A percentile compares a stretch with the other conserved stretches of the same genome.
These are phyloP conservation scores for Globisporangium sylvaticum DNA, from an alignment of 352 stramenopile genomes.

Conservation along the genomic window DNA sequence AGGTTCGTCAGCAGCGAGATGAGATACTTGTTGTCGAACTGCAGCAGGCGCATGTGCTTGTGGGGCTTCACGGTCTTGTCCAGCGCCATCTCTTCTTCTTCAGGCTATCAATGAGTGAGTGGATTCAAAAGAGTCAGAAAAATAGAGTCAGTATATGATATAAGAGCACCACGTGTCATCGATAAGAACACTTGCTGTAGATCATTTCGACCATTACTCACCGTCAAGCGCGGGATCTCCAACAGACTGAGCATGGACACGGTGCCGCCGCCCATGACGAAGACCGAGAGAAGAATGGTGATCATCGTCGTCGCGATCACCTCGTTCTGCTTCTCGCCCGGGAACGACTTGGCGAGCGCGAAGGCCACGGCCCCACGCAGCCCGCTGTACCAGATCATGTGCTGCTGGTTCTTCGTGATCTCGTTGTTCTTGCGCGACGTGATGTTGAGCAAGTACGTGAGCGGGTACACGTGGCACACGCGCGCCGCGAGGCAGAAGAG, in stretches of 20 bases:
- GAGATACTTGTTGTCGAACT: conserved; percentile 87
- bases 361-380: conserved; percentile 91
- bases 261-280: not conserved
- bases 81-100: conserved; percentile 70
- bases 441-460: conserved; percentile 67
- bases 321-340: conserved; percentile 27
- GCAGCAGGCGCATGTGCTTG: conserved; percentile 75
- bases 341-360: conserved; percentile 25
- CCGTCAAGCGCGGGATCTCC: conserved; percentile 79
- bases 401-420: conserved; percentile 87
- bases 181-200: not conserved
- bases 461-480: conserved; percentile 86
- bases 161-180: not conserved
- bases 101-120: conserved; percentile 27
- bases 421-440: conserved; percentile 40
- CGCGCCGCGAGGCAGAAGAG: conserved; percentile 82
- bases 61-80: conserved; percentile 78
- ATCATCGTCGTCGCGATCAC: not conserved
- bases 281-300: not conserved
- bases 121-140: not conserved
- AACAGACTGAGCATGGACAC: conserved; percentile 83
- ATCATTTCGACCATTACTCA: conserved; percentile 18
- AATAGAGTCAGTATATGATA: conserved; percentile 4
- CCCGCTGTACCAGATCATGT: conserved; percentile 95
- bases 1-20: conserved; percentile 78